Evolutionary conservation across 441 rosid genomes (phyloP).

Genomic region (Jatropha podagrica): DNA sequence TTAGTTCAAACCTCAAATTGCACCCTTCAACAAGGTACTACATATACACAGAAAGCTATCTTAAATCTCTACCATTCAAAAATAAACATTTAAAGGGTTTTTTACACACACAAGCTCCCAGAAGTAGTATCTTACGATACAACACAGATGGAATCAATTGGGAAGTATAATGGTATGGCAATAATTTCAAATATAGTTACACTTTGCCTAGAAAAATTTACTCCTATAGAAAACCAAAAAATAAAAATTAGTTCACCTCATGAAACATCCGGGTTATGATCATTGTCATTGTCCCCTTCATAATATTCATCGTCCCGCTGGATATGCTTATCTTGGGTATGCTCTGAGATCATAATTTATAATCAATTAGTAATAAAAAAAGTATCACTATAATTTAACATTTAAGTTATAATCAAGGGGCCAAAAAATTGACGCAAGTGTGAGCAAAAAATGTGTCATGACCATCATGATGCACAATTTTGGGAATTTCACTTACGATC

Average conservation of each 20-base stretch:
- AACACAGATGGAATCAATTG: background rate
- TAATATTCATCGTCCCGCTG: slow-evolving; percentile 92
- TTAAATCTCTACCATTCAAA: too few species aligned
- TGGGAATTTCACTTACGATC: slow-evolving; percentile 63
- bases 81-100: too few species aligned
- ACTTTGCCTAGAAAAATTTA: background rate
- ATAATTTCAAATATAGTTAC: background rate
- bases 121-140: background rate
- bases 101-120: too few species aligned
- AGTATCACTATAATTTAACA: background rate
- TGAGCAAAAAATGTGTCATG: background rate
- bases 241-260: slow-evolving; percentile 5
- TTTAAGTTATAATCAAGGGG: background rate
- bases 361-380: background rate
- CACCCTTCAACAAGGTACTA: too few species aligned
- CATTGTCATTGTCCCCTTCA: slow-evolving; percentile 87
- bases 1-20: too few species aligned
- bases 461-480: background rate
- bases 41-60: too few species aligned
- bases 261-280: slow-evolving; percentile 45
- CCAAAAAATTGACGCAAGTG: background rate
- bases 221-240: background rate
- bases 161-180: background rate
- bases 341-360: slow-evolving; percentile 52
- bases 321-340: slow-evolving; percentile 80